Base-by-base conservation (phyloP, 257 asterid species). In the Solanum bulbocastanum region DNA sequence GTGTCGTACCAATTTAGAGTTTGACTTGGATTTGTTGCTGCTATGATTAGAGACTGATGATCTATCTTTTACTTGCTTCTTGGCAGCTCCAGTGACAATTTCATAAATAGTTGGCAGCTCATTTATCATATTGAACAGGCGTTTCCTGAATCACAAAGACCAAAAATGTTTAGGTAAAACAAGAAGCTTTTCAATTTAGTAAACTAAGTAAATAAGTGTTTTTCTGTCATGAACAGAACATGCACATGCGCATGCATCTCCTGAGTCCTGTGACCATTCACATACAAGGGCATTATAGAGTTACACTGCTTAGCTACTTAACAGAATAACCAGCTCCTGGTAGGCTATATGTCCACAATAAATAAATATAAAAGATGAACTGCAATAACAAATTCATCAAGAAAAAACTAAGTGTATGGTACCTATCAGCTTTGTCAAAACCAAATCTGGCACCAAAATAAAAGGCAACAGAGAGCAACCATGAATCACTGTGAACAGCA, bases 41-140 rank as follows among this genome's bases (percentile, higher is more conserved):
- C 89, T 87, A 27, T 76, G 87, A 83, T 92, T 90, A 23, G 90
- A 85, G 60, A 87, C 91, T 85, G 91, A 88, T 86, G 94, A 86
- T 68, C 86, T 89, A 49, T 88, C 92, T 91, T 94, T 94, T 87
- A 90, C 90, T 89, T 93, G 95, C 90, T 91, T 91, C 92, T 93
- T 92, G 56, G 93, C 93, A 88, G 90, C 94, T 89, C 96, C 98
- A 87, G 94, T 93, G 62, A 96, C 98, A 73, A 94, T 94, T 85
- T 96, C 98, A 90, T 92, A 95, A 74, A 96, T 90, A 33, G 98
- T 94, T 10, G 98, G 98, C 86, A 92, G 94, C 27, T 96, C 98
- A 87, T 95, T 96, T 86, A 96, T 95, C 98, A 94, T 84, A 88
- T 89, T 91, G 92, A 95, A 96, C 69, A 96, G 94, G 58, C 94